A percentile compares a stretch with the other conserved stretches of the same genome.
Conservation (phyloP, 306 rosid species). For the Calophaca sinica region DNA sequence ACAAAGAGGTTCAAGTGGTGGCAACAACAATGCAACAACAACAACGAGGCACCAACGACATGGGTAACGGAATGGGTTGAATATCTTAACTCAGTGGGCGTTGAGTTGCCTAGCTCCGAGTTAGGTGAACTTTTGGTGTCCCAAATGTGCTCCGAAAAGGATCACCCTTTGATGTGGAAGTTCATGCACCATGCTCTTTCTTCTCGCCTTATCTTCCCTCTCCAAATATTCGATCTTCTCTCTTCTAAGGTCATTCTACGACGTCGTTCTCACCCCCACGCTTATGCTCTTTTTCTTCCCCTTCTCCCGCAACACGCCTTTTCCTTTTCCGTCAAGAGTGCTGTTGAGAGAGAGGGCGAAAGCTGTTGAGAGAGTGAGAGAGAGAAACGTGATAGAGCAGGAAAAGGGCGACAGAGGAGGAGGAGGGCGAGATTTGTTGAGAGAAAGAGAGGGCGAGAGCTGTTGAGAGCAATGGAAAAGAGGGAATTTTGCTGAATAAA, state of each 20-base stretch:
- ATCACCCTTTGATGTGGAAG: constrained; percentile 70
- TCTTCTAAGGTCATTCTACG: constrained; percentile 56
- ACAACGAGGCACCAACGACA: constrained; percentile 42
- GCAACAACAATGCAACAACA: constrained; percentile 42
- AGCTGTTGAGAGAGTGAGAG: too few relatives aligned
- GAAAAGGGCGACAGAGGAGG: too few relatives aligned
- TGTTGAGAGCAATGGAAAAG: too few relatives aligned
- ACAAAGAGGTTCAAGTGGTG: constrained; percentile 44
- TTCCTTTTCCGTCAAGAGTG: too few relatives aligned
- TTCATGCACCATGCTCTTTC: constrained; percentile 61
- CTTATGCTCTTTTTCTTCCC: constrained; percentile 65
- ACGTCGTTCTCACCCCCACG: constrained; percentile 63
- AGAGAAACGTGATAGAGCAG: too few relatives aligned
- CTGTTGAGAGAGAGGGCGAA: too few relatives aligned
- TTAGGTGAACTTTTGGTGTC: constrained; percentile 64
- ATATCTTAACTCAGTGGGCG: constrained; percentile 38
- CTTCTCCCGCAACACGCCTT: constrained; percentile 64
- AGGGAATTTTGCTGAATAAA: too few relatives aligned
- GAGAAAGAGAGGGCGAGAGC: too few relatives aligned
- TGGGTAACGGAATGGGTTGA: constrained; percentile 58
- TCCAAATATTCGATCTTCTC: constrained; percentile 68
- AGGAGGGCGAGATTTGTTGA: too few relatives aligned
- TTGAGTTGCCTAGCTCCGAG: constrained; percentile 62
- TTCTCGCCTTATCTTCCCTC: constrained; percentile 66
- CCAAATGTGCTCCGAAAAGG: constrained; percentile 59